These are phyloP conservation scores for Lenzites betulinus DNA, from an alignment of 768 basidiomycete genomes.

Conservation along the genomic window DNA sequence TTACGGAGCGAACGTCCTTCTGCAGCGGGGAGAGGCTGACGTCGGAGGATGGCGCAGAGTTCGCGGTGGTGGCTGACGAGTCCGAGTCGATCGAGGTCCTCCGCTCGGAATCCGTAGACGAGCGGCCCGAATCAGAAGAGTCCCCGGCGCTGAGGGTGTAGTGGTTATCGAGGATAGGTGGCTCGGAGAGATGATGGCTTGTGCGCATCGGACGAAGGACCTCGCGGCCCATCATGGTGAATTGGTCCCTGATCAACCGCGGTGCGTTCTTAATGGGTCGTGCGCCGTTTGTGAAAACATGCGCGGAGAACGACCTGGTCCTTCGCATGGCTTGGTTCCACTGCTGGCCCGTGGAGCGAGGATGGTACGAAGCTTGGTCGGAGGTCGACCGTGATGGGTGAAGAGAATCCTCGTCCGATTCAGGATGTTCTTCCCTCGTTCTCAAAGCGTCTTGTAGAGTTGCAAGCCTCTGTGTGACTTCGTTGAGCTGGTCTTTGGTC, in stretches of 20 bases:
- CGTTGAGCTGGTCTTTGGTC: too few species aligned
- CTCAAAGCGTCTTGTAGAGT: too few species aligned
- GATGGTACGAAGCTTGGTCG: not conserved
- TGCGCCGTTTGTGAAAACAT: constrained; percentile 1
- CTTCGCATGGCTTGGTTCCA: not conserved
- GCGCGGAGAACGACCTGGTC: constrained; percentile 2
- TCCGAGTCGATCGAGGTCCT: not conserved
- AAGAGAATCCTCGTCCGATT: too few species aligned
- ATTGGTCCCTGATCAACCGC: not conserved
- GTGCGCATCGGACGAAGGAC: not conserved
- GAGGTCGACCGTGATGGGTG: not conserved
- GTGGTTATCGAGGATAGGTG: not conserved
- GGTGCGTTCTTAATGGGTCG: not conserved
- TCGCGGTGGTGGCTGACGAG: not conserved
- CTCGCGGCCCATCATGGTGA: not conserved
- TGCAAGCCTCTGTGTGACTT: too few species aligned
- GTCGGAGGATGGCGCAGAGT: not conserved
- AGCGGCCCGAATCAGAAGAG: not conserved
- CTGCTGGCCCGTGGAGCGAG: not conserved
- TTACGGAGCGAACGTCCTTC: not conserved
- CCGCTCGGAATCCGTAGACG: not conserved
- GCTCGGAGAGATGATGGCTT: not conserved
- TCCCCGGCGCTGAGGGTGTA: not conserved
- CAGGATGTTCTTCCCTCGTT: too few species aligned
- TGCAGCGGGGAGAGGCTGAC: not conserved